These are phyloP conservation scores for Phylloboletellus chloephorus DNA, from an alignment of 1,284 basidiomycete genomes.

Conservation along the genomic window DNA sequence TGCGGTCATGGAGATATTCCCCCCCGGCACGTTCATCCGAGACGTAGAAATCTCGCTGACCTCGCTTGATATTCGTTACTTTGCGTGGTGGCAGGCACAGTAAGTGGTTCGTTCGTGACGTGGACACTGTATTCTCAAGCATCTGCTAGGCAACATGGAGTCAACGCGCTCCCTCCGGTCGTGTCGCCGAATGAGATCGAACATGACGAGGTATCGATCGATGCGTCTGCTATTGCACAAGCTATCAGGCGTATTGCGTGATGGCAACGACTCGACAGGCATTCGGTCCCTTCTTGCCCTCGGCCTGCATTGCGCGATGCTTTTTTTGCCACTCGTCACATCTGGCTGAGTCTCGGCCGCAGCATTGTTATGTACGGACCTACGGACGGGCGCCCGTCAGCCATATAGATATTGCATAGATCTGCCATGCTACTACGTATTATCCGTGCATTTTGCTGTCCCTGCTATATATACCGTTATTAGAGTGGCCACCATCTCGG, in stretches of 20 bases:
- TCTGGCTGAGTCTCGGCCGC: too few relatives aligned
- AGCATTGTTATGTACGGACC: too few relatives aligned
- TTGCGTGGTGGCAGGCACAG: too few relatives aligned
- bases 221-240: slow-evolving; percentile 42
- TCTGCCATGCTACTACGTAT: too few relatives aligned
- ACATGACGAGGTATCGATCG: slow-evolving; percentile 46
- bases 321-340: too few relatives aligned
- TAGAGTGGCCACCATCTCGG: too few relatives aligned
- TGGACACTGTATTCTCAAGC: too few relatives aligned
- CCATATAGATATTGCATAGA: too few relatives aligned
- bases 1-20: slow-evolving; percentile 80
- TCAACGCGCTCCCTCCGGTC: slow-evolving; percentile 34
- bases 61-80: slow-evolving; percentile 65
- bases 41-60: slow-evolving; percentile 62
- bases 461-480: background rate
- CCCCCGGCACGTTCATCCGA: slow-evolving; percentile 60
- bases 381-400: too few relatives aligned
- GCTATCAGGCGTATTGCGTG: slow-evolving; percentile 31
- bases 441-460: background rate
- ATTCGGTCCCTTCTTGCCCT: background rate
- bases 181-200: slow-evolving; percentile 38
- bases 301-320: background rate
- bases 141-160: slow-evolving; percentile 13
- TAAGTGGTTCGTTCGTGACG: slow-evolving; percentile 7
- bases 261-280: background rate